Base-by-base conservation (phyloP, 805 yeast genomes). In the Cyberlindnera suaveolens region DNA sequence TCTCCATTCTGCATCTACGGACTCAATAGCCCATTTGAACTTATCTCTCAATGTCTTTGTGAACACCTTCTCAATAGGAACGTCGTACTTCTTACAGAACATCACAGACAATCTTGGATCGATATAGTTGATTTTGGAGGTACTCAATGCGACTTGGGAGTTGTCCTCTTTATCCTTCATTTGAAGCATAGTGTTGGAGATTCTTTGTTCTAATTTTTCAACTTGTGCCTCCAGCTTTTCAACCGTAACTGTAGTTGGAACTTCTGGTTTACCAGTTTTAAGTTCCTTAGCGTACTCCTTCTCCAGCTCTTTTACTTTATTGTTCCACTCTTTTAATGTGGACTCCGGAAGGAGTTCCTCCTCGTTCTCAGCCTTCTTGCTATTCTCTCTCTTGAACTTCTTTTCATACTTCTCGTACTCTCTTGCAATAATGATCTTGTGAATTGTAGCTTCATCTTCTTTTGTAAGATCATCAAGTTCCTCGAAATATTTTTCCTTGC, bases 11-110 rank as follows among this genome's bases (percentile, higher is more conserved):
- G 78, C 88, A 60, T 85, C 97, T 4, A 81, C 89, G 41, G 90
- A 80, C 62, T 90, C 95, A 41, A 91, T 83, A 27, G 98, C 98
- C 98, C 98, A 91, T 38, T 78, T 81, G 67, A 91, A 91, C 67
- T 91, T 91, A 35, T 90, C 96, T 48, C 97, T 70, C 42, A 91
- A 68, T 0, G 98, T 86, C 66, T 89, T 90, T 11, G 96, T 84
- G 54, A 91, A 89, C 34, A 91, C 70, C 64, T 86, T 90, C 63
- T 91, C 97, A 42, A 91, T 83, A 7, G 98, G 98, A 17, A 91
- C 96, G 42, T 78, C 72, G 60, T 68, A 88, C 64, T 80, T 85
- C 63, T 89, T 90, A 41, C 95, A 77, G 58, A 89, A 91, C 74
- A 85, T 80, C 19, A 88, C 96, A 0, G 95, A 80, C 53, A 91